phyloP scores from a whole-genome alignment of 1,284 basidiomycete species.

The Boletus smithii region DNA sequence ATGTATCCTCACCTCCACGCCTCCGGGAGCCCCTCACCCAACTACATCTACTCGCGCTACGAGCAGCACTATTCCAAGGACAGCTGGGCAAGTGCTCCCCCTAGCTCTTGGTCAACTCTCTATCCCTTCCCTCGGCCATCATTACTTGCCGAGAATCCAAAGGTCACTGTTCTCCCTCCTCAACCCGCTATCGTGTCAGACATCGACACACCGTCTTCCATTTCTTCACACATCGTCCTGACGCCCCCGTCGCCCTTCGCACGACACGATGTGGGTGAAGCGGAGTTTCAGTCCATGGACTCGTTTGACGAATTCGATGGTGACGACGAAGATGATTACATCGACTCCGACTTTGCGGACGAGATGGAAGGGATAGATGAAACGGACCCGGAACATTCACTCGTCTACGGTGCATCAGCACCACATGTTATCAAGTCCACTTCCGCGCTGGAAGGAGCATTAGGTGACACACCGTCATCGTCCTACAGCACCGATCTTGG shows the following conservation, averaged over 20 bases:
- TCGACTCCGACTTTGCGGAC: conserved; percentile 32
- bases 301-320: conserved; percentile 31
- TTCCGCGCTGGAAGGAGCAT: conserved; percentile 32
- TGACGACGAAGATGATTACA: conserved; percentile 34
- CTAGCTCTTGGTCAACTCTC: conserved; percentile 24
- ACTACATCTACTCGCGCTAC: conserved; percentile 24
- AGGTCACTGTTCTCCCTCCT: conserved; percentile 26
- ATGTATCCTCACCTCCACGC: conserved; percentile 29
- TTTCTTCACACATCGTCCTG: conserved; percentile 32
- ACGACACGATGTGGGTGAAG: conserved; percentile 13
- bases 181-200: conserved; percentile 26
- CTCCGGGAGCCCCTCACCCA: conserved; percentile 21
- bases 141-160: conserved; percentile 25
- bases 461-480: conserved; percentile 25
- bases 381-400: conserved; percentile 9
- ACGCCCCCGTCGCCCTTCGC: conserved; percentile 32
- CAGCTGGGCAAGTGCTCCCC: conserved; percentile 10
- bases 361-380: conserved; percentile 33
- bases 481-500: conserved; percentile 8
- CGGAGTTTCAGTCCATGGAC: conserved; percentile 23
- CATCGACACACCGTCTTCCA: conserved; percentile 31
- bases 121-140: conserved; percentile 19
- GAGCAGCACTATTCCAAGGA: conserved; percentile 25
- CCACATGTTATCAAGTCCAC: conserved; percentile 31
- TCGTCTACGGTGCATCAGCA: conserved; percentile 21